These are phyloP conservation scores for Haplosporangium sp. DNA, from an alignment of 371 early-diverging fungal species.

Conservation along the genomic window DNA sequence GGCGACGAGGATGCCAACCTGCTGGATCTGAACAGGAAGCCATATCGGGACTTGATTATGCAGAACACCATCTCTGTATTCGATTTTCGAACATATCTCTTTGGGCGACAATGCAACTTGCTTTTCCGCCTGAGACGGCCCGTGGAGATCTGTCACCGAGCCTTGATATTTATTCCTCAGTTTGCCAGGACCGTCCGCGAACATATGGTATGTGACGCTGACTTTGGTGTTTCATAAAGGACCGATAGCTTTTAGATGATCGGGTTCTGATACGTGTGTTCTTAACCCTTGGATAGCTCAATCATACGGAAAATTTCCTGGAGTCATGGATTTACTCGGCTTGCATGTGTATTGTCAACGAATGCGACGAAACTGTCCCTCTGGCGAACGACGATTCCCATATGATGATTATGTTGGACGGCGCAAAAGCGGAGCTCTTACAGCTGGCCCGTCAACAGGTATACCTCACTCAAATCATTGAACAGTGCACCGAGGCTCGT, in stretches of 20 bases:
- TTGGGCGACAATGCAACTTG: constrained; percentile 87
- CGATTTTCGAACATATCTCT: constrained; percentile 94
- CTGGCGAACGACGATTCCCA: constrained; percentile 58
- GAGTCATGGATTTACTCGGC: constrained; percentile 86
- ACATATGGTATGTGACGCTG: constrained; percentile 61
- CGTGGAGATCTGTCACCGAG: constrained; percentile 75
- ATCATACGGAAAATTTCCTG: constrained; percentile 68
- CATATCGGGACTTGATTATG: constrained; percentile 87
- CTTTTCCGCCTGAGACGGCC: constrained; percentile 75
- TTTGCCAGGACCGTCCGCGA: constrained; percentile 81
- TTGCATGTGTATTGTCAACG: constrained; percentile 79
- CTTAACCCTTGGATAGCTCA: constrained; percentile 39
- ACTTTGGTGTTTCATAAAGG: too few relatives aligned
- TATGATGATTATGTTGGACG: constrained; percentile 68
- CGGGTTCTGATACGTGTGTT: not conserved
- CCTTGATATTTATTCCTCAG: constrained; percentile 77
- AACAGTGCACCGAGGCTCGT: not conserved
- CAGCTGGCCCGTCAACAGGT: constrained; percentile 79
- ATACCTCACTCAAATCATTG: too few relatives aligned
- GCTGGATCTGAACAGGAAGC: constrained; percentile 78
- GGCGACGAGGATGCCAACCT: constrained; percentile 91
- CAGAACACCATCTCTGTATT: constrained; percentile 93
- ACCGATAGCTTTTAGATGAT: not conserved
- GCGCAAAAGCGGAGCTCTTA: constrained; percentile 81
- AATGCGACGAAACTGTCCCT: constrained; percentile 78